Base-by-base conservation (phyloP, 2,329 filamentous ascomycete species). In the Colletotrichum tropicale region DNA sequence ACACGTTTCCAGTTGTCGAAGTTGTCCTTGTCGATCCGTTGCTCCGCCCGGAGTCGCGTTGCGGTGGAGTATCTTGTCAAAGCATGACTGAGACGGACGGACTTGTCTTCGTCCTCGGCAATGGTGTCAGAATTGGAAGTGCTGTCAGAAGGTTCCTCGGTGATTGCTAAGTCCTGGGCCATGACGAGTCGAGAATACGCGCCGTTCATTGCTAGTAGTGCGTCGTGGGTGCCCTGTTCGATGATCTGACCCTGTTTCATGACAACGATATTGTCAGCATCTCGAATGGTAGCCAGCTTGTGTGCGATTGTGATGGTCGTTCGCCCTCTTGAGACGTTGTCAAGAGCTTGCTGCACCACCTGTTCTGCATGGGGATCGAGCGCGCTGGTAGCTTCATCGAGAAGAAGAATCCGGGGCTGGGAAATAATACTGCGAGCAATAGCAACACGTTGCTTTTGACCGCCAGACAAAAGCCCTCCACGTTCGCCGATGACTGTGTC, bases 331-430 rank as follows among this genome's bases (percentile, higher is more conserved):
- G 90, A 89, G 0, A 91, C 86, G 15, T 85, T 85, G 62, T 89
- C 86, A 5, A 92, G 84, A 0, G 90, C 90, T 21, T 86, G 82
- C 76, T 92, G 90, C 2, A 92, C 90, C 12, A 89, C 85, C 2
- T 84, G 82, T 62, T 88, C 86, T 2, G 86, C 82, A 18, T 85
- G 81, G 3, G 83, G 81, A 64, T 86, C 85, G 21, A 87, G 80
- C 0, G 92, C 90, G 61, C 88, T 91, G 0, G 93, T 94, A 1
- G 92, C 92, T 82, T 94, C 93, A 75, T 94, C 93, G 2, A 94
- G 83, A 16, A 94, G 88, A 0, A 94, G 85, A 34, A 94, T 90
- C 60, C 83, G 84, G 3, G 85, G 85, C 30, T 84, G 78, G 2
- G 82, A 83, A 18, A 87, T 81, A 52, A 87, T 83, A 52, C 83